Evolutionary conservation across 1,284 basidiomycete genomes (phyloP), one percentile per base, ranked within the genome.

Genomic region (Leccinum solheimii): DNA sequence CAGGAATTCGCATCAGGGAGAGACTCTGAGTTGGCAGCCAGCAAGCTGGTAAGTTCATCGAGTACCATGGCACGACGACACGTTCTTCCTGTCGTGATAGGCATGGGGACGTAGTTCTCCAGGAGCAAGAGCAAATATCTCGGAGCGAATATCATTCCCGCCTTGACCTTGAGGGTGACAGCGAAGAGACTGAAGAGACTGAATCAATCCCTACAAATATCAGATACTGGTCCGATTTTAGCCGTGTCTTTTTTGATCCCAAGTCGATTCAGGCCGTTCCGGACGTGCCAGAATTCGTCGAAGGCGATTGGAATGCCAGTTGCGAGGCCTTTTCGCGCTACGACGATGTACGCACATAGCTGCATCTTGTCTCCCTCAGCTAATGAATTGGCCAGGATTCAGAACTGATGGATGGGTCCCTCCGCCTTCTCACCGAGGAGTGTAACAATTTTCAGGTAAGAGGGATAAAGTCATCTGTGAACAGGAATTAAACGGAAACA

Each of bases 221-320:
- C 62, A 80, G 85, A 64, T 91, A 83, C 69, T 93, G 91, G 91
- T 90, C 91, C 3, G 91, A 93, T 75, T 91, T 85, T 67, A 88
- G 79, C 66, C 86, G 87, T 32, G 81, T 91, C 23, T 87, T 82
- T 71, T 88, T 86, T 69, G 77, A 82, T 64, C 87, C 87, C 19
- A 82, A 84, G 62, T 84, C 86, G 11, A 69, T 89, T 11, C 88
- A 91, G 66, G 79, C 79, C 57, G 67, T 93, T 21, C 84, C 88
- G 11, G 85, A 87, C 64, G 69, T 76, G 30, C 71, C 80, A 10
- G 84, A 86, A 64, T 70, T 75, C 52, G 64, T 73, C 4, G 80
- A 82, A 59, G 81, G 81, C 6, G 80, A 84, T 63, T 92, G 91
- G 90, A 74, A 70, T 26, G 64, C 75, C 56, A 84, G 86, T 3